Base-by-base conservation (phyloP, 352 stramenopile species). In the Phytophthora cactorum region DNA sequence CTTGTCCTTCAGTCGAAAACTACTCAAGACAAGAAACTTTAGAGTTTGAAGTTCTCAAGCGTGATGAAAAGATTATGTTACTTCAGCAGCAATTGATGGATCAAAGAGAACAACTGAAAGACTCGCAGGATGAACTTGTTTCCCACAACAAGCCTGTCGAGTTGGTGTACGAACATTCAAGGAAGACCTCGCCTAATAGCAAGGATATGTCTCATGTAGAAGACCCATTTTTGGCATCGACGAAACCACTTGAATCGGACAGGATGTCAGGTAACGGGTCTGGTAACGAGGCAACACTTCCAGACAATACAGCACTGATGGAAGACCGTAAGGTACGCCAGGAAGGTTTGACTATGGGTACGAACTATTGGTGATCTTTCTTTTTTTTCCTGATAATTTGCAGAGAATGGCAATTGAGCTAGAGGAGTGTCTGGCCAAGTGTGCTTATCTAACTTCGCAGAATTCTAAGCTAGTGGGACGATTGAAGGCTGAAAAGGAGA, bases 391-490 rank as follows among this genome's bases (percentile, higher is more conserved):
- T 51, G 31, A 15, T n/a, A 28, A 15, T 36, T 11, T n/a, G n/a
- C n/a, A 52, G 22, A 34, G 17, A 6, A 65, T 59, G 8, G 12
- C 31, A 7, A 57, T 10, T 43, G 63, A 76, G 25, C 58, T 76
- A 1, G 36, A 70, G n/a, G 45, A 70, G 11, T 76, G 68, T 43
- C 38, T 72, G 12, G 34, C 57, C 39, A 72, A 70, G 12, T 76
- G 68, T 32, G 57, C 64, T 7, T 53, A 73, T 22, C 52, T 85
- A 10, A 68, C 66, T 4, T 49, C 52, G 8, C 72, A 75, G 45
- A 82, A 82, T 45, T 44, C 66, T 1, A 74, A 79, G 53, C 52
- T 83, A 1, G 56, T 52, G 9, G 39, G 55, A 50, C 59, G 61
- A 22, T 44, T 86, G 7, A 65, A 61, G 29, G 31, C 59, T n/a